Conservation (phyloP, 257 asterid genomes). For the Capsicum rhomboideum region DNA sequence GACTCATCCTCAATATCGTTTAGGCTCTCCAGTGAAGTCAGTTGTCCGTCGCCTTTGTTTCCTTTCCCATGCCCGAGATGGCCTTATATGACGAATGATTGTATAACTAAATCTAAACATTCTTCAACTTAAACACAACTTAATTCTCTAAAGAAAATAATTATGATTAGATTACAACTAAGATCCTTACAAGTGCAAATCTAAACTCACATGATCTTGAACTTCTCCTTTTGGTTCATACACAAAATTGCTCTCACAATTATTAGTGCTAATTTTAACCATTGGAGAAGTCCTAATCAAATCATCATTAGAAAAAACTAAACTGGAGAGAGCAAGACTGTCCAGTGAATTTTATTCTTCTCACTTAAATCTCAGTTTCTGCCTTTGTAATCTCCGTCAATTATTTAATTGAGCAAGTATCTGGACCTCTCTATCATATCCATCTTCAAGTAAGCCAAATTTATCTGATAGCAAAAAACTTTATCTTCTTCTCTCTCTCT, state of each 20-base stretch:
- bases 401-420: not conserved
- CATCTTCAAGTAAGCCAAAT: not conserved
- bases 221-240: slow-evolving; percentile 33
- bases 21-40: too few relatives aligned
- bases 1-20: too few relatives aligned
- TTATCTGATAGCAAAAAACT: not conserved
- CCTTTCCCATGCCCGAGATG: too few relatives aligned
- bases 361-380: not conserved
- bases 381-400: not conserved
- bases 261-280: slow-evolving; percentile 4
- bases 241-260: slow-evolving; percentile 32
- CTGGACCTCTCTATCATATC: not conserved
- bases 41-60: too few relatives aligned
- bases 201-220: slow-evolving; percentile 83
- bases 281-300: slow-evolving; percentile 17
- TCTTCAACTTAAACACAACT: too few relatives aligned
- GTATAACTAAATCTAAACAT: not conserved
- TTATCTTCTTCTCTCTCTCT: not conserved
- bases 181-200: slow-evolving; percentile 49
- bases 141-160: not conserved
- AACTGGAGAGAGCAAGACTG: not conserved
- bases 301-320: slow-evolving; percentile 5
- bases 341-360: not conserved
- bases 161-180: not conserved
- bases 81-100: too few relatives aligned